Evolutionary conservation across 2,329 filamentous ascomycete genomes (phyloP).

Genomic region (Pseudogymnoascus sp.): DNA sequence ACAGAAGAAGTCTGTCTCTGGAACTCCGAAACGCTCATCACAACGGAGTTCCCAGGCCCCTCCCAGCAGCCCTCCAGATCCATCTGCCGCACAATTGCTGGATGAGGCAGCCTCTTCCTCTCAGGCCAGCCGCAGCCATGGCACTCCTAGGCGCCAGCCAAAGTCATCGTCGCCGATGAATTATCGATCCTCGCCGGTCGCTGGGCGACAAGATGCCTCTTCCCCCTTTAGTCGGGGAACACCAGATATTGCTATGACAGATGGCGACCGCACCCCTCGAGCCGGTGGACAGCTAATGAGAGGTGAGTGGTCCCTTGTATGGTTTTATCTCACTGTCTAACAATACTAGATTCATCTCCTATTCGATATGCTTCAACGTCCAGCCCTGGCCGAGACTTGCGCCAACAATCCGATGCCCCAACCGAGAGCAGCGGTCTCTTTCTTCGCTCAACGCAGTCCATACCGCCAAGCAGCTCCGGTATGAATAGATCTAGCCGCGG

Average conservation of each 20-base stretch:
- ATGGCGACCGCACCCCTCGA: slow-evolving; percentile 64
- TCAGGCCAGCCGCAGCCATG: slow-evolving; percentile 21
- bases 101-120: slow-evolving; percentile 29
- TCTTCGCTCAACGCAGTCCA: slow-evolving; percentile 56
- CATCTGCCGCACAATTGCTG: slow-evolving; percentile 29
- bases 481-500: slow-evolving; percentile 61
- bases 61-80: slow-evolving; percentile 39
- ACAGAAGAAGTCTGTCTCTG: slow-evolving; percentile 47
- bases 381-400: slow-evolving; percentile 61
- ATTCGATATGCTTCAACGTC: slow-evolving; percentile 88
- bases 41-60: slow-evolving; percentile 50
- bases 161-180: slow-evolving; percentile 79
- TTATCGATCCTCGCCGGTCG: slow-evolving; percentile 57
- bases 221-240: slow-evolving; percentile 42
- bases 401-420: slow-evolving; percentile 61
- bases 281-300: slow-evolving; percentile 52
- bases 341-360: slow-evolving; percentile 71
- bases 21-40: slow-evolving; percentile 50
- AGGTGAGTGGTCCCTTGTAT: slow-evolving; percentile 42
- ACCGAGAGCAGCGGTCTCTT: slow-evolving; percentile 86
- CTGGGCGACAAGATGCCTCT: slow-evolving; percentile 39
- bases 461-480: slow-evolving; percentile 42
- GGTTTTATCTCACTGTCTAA: background rate
- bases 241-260: slow-evolving; percentile 49
- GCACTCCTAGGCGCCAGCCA: slow-evolving; percentile 44